Evolutionary conservation across 441 rosid species (phyloP).

Genomic region (Adansonia madagascariensis): DNA sequence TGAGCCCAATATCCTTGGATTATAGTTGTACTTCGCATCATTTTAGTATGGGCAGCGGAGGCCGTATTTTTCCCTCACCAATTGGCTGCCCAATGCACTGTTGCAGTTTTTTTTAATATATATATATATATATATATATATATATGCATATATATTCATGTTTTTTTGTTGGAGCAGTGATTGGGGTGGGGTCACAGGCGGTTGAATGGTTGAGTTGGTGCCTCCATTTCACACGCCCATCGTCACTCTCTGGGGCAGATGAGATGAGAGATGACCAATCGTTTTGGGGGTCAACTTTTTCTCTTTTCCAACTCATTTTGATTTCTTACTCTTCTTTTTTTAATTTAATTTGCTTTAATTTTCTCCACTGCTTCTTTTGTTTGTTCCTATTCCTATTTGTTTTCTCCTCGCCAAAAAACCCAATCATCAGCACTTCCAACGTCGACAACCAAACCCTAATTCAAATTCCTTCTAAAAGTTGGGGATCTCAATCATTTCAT

Average conservation of each 20-base stretch:
- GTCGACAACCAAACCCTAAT: conserved; percentile 17
- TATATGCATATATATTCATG: background rate
- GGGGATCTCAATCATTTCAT: background rate
- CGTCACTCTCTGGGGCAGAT: background rate
- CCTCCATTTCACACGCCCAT: conserved; percentile 16
- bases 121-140: too few relatives aligned
- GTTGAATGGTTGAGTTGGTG: conserved; percentile 21
- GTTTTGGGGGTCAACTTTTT: conserved; percentile 41
- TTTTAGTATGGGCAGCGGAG: too few relatives aligned
- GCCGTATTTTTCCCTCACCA: too few relatives aligned
- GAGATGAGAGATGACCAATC: conserved; percentile 38
- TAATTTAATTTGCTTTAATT: background rate
- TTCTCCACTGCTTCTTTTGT: conserved; percentile 23
- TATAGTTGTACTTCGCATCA: too few relatives aligned
- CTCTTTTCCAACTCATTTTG: conserved; percentile 1
- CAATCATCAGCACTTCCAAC: background rate
- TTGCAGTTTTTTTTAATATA: too few relatives aligned
- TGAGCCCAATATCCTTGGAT: background rate
- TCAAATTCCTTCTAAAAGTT: background rate
- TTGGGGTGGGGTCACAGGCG: conserved; percentile 25
- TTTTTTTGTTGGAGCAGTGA: background rate
- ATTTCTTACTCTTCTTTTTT: background rate
- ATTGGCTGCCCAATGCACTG: too few relatives aligned
- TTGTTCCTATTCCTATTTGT: conserved; percentile 7
- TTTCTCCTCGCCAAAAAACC: background rate